These are phyloP conservation scores for Oryza longistaminata DNA, from an alignment of 176 grass and related monocot species.

Conservation along the genomic window DNA sequence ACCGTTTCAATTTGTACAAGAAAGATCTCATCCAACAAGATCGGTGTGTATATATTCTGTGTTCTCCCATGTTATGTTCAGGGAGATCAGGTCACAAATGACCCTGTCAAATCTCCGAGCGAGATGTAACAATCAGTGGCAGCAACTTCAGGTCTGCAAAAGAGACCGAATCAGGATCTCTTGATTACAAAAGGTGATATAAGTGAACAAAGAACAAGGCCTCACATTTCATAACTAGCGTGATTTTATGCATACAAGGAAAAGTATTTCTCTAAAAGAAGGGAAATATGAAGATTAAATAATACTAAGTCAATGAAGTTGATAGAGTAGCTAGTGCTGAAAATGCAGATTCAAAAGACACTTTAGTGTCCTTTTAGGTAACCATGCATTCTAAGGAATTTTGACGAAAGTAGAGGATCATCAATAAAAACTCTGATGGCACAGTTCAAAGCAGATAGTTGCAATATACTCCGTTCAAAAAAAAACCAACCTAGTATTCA, in stretches of 20 bases:
- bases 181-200: neutral
- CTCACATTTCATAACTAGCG: neutral
- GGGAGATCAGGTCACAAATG: neutral
- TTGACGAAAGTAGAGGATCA: neutral
- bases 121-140: neutral
- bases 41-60: neutral
- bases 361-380: too few relatives aligned
- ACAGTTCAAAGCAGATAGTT: neutral
- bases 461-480: neutral
- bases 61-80: neutral
- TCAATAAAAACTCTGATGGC: neutral
- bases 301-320: neutral
- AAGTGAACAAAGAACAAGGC: neutral
- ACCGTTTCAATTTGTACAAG: conserved; percentile 26
- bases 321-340: neutral
- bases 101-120: neutral
- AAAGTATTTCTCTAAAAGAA: too few relatives aligned
- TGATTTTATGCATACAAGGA: neutral
- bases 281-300: neutral
- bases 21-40: neutral
- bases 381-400: neutral
- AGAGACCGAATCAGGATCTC: neutral
- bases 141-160: neutral
- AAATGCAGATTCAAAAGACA: neutral
- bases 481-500: too few relatives aligned